A percentile compares a stretch with the other conserved stretches of the same genome.
Evolutionary conservation across 805 yeast genomes (phyloP).

Genomic region (Cyberlindnera petersonii): DNA sequence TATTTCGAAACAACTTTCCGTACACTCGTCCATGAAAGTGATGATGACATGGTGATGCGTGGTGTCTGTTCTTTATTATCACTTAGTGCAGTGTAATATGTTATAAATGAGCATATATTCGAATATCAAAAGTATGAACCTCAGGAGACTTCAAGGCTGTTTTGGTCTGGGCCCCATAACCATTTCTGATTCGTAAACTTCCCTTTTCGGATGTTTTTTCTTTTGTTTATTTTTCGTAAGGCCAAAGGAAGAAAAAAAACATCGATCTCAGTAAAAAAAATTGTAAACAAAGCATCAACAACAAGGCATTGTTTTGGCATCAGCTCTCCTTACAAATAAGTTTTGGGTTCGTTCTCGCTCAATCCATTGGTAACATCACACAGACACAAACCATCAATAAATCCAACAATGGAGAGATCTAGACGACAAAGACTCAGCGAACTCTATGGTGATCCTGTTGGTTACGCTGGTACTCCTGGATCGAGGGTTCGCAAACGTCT

Average conservation of each 20-base stretch:
- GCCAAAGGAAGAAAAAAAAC: slow-evolving; percentile 1
- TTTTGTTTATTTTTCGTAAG: not conserved
- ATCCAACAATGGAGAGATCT: slow-evolving; percentile 31
- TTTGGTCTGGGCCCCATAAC: not conserved
- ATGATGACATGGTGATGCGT: too few species aligned
- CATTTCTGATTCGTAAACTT: not conserved
- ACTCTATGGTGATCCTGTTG: slow-evolving; percentile 22
- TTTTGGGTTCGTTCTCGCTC: not conserved
- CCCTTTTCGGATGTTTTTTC: slow-evolving; percentile 3
- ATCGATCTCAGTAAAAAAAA: slow-evolving; percentile 7
- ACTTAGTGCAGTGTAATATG: too few species aligned
- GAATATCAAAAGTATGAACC: too few species aligned
- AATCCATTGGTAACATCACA: not conserved
- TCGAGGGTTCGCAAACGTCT: slow-evolving; percentile 18
- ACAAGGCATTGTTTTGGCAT: not conserved
- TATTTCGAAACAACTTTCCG: slow-evolving; percentile 37
- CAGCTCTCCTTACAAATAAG: too few species aligned
- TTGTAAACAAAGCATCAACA: not conserved
- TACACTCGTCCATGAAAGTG: too few species aligned
- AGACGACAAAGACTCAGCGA: slow-evolving; percentile 29
- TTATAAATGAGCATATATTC: too few species aligned
- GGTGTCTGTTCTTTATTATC: too few species aligned
- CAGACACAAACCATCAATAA: too few species aligned
- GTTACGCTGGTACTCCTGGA: slow-evolving; percentile 15
- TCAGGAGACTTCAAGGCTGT: too few species aligned